Percentiles rank a stretch among this genome's conserved stretches.
phyloP scores from a whole-genome alignment of 2,329 filamentous ascomycete species.

The Fusarium tricinctum region DNA sequence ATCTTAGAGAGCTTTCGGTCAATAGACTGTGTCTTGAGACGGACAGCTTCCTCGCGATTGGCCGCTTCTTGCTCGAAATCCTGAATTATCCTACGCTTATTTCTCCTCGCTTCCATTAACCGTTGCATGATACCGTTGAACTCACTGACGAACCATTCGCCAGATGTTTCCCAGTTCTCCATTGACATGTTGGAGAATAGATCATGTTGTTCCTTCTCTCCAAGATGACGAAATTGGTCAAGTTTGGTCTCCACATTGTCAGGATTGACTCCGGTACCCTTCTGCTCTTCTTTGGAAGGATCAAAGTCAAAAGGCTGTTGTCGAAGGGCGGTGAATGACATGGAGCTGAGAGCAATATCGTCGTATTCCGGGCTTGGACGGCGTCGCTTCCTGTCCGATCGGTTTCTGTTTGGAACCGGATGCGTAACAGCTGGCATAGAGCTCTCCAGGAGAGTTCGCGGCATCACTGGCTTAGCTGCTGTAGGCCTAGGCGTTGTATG shows the following conservation, averaged over 20 bases:
- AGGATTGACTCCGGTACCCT: slow-evolving; percentile 54
- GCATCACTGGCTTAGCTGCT: slow-evolving; percentile 33
- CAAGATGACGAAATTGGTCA: slow-evolving; percentile 63
- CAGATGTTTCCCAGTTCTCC: slow-evolving; percentile 70
- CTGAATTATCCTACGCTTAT: slow-evolving; percentile 64
- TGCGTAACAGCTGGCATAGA: slow-evolving; percentile 42
- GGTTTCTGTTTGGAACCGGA: slow-evolving; percentile 11
- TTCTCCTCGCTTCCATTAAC: slow-evolving; percentile 63
- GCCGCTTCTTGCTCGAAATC: slow-evolving; percentile 70
- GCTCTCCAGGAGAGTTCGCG: slow-evolving; percentile 43
- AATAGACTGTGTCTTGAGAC: slow-evolving; percentile 67
- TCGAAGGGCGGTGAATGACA: slow-evolving; percentile 66
- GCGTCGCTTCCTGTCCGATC: slow-evolving; percentile 58
- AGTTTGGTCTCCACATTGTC: slow-evolving; percentile 64
- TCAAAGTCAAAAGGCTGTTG: slow-evolving; percentile 70
- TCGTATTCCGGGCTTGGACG: slow-evolving; percentile 68
- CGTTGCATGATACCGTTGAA: slow-evolving; percentile 65
- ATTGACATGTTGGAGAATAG: slow-evolving; percentile 69
- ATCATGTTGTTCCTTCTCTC: slow-evolving; percentile 61
- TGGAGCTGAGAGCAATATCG: slow-evolving; percentile 66
- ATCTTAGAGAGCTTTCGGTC: slow-evolving; percentile 68
- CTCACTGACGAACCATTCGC: slow-evolving; percentile 71
- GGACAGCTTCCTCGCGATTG: slow-evolving; percentile 66
- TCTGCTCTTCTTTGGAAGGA: slow-evolving; percentile 61
- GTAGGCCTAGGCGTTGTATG: slow-evolving; percentile 46